A percentile compares a stretch with the other conserved stretches of the same genome.
Conservation (phyloP, 495 filamentous ascomycete species). For the Penicillium roqueforti region DNA sequence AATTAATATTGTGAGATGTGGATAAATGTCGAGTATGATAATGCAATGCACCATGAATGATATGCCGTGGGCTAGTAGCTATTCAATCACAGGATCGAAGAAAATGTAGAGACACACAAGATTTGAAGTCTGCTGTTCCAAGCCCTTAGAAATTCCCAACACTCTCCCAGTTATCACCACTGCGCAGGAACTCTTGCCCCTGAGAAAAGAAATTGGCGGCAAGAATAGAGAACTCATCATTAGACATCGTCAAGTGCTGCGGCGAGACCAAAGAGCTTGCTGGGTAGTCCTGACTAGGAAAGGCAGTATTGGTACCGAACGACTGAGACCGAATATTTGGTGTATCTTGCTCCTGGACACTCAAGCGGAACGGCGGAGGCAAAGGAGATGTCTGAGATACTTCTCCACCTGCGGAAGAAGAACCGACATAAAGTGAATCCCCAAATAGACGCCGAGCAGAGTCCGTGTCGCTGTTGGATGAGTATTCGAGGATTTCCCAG, state of each 20-base stretch:
- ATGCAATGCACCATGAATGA: neutral
- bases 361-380: conserved; percentile 42
- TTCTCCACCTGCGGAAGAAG: conserved; percentile 26
- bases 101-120: neutral
- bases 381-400: conserved; percentile 44
- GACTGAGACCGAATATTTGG: conserved; percentile 10
- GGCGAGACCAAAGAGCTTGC: conserved; percentile 22
- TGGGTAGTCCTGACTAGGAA: conserved; percentile 21
- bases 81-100: neutral
- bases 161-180: conserved; percentile 36
- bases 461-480: conserved; percentile 40
- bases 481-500: conserved; percentile 50
- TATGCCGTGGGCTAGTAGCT: neutral
- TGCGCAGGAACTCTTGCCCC: conserved; percentile 41
- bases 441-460: conserved; percentile 42
- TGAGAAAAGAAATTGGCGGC: conserved; percentile 49
- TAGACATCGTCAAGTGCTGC: conserved; percentile 30
- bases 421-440: conserved; percentile 32
- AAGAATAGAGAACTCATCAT: conserved; percentile 47
- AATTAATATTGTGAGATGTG: neutral
- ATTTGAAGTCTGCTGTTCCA: neutral
- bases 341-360: conserved; percentile 18
- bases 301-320: conserved; percentile 16
- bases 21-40: neutral
- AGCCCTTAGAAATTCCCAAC: conserved; percentile 36